Percentiles rank a stretch among this genome's conserved stretches.
These are phyloP conservation scores for Saururus chinensis DNA, from an alignment of 164 flowering plant species.

Conservation along the genomic window DNA sequence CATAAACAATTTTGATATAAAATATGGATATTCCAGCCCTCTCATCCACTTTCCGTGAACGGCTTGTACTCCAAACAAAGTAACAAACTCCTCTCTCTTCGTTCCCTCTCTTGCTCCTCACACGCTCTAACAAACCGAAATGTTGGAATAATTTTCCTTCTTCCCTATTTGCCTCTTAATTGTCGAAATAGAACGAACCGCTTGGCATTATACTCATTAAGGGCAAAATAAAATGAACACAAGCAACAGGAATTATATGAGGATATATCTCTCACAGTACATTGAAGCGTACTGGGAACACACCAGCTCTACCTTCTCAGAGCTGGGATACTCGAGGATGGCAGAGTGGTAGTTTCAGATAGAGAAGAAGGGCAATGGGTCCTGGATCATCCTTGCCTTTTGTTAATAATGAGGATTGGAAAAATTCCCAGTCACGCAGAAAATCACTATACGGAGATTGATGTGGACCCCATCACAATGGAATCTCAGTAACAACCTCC, in stretches of 20 bases:
- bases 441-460: slow-evolving; percentile 10
- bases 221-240: neutral
- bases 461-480: neutral
- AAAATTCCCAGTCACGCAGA: neutral
- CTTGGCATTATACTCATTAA: neutral
- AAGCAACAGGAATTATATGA: neutral
- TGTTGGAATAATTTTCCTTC: neutral
- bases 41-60: slow-evolving; percentile 8
- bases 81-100: neutral
- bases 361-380: too few species aligned
- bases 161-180: neutral
- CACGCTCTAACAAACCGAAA: neutral
- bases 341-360: neutral
- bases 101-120: neutral
- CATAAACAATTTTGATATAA: neutral
- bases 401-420: neutral
- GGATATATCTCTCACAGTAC: too few species aligned
- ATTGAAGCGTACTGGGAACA: too few species aligned
- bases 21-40: neutral
- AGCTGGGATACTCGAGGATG: neutral
- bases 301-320: too few species aligned
- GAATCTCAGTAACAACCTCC: slow-evolving; percentile 11
- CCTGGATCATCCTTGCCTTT: neutral
- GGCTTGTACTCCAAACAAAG: neutral
- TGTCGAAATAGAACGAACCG: neutral